Evolutionary conservation across 768 basidiomycete species (phyloP).

Genomic region (Mycena maculata): DNA sequence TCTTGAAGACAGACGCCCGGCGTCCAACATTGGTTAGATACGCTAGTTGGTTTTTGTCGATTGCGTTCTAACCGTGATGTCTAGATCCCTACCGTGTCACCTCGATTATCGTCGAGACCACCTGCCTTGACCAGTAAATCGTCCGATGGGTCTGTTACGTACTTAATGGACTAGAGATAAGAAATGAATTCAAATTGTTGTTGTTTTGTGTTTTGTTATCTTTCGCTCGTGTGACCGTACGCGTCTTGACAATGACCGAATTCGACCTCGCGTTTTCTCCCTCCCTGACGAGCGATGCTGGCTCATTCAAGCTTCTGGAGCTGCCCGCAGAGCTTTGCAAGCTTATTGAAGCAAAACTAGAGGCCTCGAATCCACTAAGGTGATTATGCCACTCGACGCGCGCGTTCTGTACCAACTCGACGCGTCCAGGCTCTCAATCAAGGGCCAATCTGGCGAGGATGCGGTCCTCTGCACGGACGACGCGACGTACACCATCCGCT

Average conservation of each 20-base stretch:
- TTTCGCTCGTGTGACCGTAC: constrained; percentile 5
- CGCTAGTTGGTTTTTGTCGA: constrained; percentile 35
- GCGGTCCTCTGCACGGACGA: constrained; percentile 89
- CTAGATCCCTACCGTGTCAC: constrained; percentile 97
- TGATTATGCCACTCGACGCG: constrained; percentile 29
- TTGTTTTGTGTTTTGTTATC: constrained; percentile 10
- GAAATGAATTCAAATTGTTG: constrained; percentile 11
- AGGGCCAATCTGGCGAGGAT: constrained; percentile 84
- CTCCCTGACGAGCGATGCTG: constrained; percentile 57
- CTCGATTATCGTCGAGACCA: constrained; percentile 89
- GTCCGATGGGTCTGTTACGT: neutral
- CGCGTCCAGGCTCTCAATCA: constrained; percentile 73
- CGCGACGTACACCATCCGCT: constrained; percentile 85
- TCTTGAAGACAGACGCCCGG: constrained; percentile 95
- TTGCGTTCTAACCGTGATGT: constrained; percentile 12
- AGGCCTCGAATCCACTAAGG: constrained; percentile 46
- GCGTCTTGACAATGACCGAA: constrained; percentile 52
- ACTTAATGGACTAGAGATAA: neutral
- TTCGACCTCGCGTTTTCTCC: constrained; percentile 66
- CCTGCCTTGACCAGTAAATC: constrained; percentile 70
- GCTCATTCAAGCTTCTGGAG: constrained; percentile 77
- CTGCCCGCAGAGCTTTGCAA: constrained; percentile 76
- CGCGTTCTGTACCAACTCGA: constrained; percentile 28
- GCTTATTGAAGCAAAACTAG: constrained; percentile 66
- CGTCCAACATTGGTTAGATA: constrained; percentile 98